Base-by-base conservation (phyloP, 306 rosid species). In the Cucumis melo region DNA sequence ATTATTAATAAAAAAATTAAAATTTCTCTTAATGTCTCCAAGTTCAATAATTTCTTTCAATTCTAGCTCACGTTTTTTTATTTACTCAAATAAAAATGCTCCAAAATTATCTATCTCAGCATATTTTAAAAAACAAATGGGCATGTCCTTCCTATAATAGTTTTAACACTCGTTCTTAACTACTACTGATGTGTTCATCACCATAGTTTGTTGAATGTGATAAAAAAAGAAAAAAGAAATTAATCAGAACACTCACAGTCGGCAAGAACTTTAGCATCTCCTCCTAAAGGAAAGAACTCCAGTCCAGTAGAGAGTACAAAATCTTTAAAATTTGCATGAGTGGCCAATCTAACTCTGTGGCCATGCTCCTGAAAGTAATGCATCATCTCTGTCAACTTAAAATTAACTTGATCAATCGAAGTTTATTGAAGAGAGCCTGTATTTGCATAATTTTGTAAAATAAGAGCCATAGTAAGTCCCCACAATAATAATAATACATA, bases 211-310 rank as follows among this genome's bases (percentile, higher is more conserved):
- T 48, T 7, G 17, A 44, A 20, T 29, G 17, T 61, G 34, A 77
- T 77, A 56, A 74, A 70, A 44, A 57, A 36, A 42, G 0, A 12
- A 12, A 14, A 20, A 48, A 48, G 24, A 56, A 57, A 53, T n/a
- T 39, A 82, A 41, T 58, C 27, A 64, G 74, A 80, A 80, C 78
- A 86, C 98, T 91, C 86, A 94, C 98, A 94, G 44, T 87, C 97
- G 78, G 98, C 98, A 76, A 94, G 98, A 87, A 94, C 88, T 90
- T 91, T 91, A 63, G 98, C 96, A 84, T 94, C 98, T 81, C 98
- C 97, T 72, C 98, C 97, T 78, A 94, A 82, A 72, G 97, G 93
- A 86, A 54, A 94, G 88, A 91, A 90, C 81, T 94, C 98, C 91
- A 94, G 83, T 66, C 98, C 98, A 73, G 90, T 88, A 67, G 84